Conservation (phyloP, 768 basidiomycete species). For the Lactarius psammicola region DNA sequence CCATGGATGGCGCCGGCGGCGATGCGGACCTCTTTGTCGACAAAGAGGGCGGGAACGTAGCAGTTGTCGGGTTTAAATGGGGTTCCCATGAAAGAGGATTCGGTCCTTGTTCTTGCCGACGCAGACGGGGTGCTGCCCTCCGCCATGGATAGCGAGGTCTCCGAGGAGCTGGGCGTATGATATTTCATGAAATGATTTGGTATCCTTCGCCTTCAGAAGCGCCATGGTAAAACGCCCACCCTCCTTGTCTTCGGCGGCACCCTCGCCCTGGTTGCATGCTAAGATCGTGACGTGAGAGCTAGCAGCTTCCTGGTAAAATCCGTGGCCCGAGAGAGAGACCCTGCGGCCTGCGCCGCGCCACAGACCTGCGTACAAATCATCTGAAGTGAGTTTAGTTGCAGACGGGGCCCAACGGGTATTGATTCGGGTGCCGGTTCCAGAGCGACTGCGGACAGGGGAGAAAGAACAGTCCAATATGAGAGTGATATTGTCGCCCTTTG, state of each 20-base stretch:
- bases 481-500: constrained; percentile 69
- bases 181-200: constrained; percentile 51
- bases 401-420: constrained; percentile 61
- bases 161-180: constrained; percentile 50
- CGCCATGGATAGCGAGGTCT: constrained; percentile 42
- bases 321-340: constrained; percentile 37
- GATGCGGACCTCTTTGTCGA: constrained; percentile 47
- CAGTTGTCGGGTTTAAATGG: constrained; percentile 53
- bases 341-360: constrained; percentile 54
- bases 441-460: constrained; percentile 41
- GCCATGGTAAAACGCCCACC: constrained; percentile 61
- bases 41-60: constrained; percentile 43
- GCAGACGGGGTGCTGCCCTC: constrained; percentile 50
- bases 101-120: constrained; percentile 50
- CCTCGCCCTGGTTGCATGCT: constrained; percentile 54
- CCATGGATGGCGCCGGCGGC: constrained; percentile 63
- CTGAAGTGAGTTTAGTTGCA: constrained; percentile 45
- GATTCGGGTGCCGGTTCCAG: constrained; percentile 45
- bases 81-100: constrained; percentile 51
- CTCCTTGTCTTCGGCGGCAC: constrained; percentile 58
- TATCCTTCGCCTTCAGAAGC: constrained; percentile 49
- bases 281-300: constrained; percentile 53
- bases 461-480: constrained; percentile 67
- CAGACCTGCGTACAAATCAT: constrained; percentile 54
- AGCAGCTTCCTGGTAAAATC: constrained; percentile 45